A percentile compares a stretch with the other conserved stretches of the same genome.
Conservation (phyloP, 75 land plant genomes). For the Pinus albicaulis region DNA sequence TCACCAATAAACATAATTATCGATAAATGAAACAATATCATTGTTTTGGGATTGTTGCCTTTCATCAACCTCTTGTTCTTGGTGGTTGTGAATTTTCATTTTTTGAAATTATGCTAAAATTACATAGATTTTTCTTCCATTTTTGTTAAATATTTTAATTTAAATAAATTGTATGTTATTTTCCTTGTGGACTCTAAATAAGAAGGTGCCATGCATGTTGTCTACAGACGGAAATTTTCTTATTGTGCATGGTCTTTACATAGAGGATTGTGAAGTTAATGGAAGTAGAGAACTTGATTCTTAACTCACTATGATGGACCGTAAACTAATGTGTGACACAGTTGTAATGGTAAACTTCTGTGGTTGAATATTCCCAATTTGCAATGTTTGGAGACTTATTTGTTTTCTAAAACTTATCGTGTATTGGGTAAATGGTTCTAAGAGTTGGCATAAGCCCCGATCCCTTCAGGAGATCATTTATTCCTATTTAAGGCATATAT, state of each 20-base stretch:
- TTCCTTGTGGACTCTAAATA: background rate
- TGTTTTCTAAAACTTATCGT: background rate
- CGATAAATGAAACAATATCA: background rate
- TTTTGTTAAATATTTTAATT: background rate
- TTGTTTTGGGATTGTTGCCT: background rate
- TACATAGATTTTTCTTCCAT: background rate
- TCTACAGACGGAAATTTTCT: too few relatives aligned
- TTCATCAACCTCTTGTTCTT: background rate
- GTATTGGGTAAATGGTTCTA: too few relatives aligned
- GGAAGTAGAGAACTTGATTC: too few relatives aligned
- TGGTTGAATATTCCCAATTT: slow-evolving; percentile 2
- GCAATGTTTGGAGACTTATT: background rate
- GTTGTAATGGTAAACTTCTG: background rate
- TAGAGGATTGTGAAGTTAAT: too few relatives aligned
- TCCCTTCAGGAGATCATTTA: background rate
- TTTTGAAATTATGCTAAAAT: background rate
- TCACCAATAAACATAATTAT: background rate
- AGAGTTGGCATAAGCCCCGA: background rate
- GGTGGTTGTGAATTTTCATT: background rate
- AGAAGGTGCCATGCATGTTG: background rate
- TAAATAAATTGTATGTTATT: background rate
- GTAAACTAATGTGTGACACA: background rate
- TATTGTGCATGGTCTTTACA: too few relatives aligned
- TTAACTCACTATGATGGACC: background rate
- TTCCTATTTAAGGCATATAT: background rate